Percentiles rank a stretch among this genome's conserved stretches.
phyloP scores from a whole-genome alignment of 345 rosid species.

The Euphorbia tirucalli region DNA sequence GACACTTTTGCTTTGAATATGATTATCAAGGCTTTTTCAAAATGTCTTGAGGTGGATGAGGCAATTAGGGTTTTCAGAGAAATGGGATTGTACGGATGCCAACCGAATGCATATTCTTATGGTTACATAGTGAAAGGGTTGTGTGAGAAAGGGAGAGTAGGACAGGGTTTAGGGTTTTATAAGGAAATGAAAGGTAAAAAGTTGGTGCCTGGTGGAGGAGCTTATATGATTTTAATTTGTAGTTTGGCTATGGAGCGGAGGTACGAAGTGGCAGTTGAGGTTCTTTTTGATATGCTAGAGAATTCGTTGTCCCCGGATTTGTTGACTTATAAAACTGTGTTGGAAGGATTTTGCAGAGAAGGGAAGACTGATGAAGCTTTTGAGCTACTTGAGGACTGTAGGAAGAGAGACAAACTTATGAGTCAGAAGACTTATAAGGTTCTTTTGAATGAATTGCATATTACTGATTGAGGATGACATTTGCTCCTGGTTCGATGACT shows the following conservation, averaged over 20 bases:
- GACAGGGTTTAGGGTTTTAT: slow-evolving; percentile 68
- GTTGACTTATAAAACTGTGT: slow-evolving; percentile 74
- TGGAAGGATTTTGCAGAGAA: slow-evolving; percentile 69
- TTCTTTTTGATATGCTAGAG: slow-evolving; percentile 60
- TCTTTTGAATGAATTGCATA: slow-evolving; percentile 55
- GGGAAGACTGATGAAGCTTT: slow-evolving; percentile 66
- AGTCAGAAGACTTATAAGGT: slow-evolving; percentile 58
- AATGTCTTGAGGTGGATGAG: slow-evolving; percentile 73
- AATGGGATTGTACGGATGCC: slow-evolving; percentile 81
- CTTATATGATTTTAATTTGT: slow-evolving; percentile 71
- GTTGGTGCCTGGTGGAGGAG: slow-evolving; percentile 57
- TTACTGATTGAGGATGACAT: slow-evolving; percentile 39
- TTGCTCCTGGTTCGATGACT: background rate
- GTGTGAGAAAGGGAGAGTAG: slow-evolving; percentile 74
- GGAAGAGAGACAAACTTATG: slow-evolving; percentile 63
- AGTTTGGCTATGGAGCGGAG: slow-evolving; percentile 65
- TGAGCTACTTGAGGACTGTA: slow-evolving; percentile 72
- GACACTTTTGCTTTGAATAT: slow-evolving; percentile 78
- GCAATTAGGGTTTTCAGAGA: slow-evolving; percentile 66
- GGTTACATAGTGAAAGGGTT: slow-evolving; percentile 69
- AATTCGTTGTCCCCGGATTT: slow-evolving; percentile 65
- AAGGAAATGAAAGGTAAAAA: slow-evolving; percentile 69
- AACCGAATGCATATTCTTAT: slow-evolving; percentile 65
- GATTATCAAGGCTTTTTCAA: slow-evolving; percentile 81
- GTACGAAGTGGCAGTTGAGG: slow-evolving; percentile 48